These are phyloP conservation scores for Solanum appendiculatum DNA, from an alignment of 257 asterid species.

Conservation along the genomic window DNA sequence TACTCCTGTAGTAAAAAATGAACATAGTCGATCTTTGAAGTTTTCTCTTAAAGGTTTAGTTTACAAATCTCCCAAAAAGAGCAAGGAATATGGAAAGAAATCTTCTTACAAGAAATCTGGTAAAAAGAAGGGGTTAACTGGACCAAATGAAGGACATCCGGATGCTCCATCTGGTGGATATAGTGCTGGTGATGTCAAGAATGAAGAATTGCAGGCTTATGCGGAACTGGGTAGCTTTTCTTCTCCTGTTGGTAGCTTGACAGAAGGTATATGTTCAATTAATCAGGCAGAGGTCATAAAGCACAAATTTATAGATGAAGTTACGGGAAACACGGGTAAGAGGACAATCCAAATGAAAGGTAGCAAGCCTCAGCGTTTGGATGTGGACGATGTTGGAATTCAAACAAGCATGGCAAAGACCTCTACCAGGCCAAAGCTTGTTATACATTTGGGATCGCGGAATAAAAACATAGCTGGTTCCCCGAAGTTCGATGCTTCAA, in stretches of 20 bases:
- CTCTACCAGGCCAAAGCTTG: constrained; percentile 69
- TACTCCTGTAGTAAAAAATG: constrained; percentile 45
- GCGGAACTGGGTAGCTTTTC: constrained; percentile 33
- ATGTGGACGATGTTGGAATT: constrained; percentile 38
- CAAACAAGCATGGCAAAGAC: constrained; percentile 31
- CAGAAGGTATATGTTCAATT: constrained; percentile 31
- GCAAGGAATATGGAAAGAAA: constrained; percentile 58
- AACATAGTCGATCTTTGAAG: constrained; percentile 60
- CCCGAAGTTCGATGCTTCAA: constrained; percentile 55
- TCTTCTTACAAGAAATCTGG: constrained; percentile 53
- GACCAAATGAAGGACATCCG: constrained; percentile 23
- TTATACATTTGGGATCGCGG: constrained; percentile 82
- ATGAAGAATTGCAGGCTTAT: constrained; percentile 25
- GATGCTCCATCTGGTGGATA: constrained; percentile 22
- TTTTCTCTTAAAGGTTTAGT: constrained; percentile 74
- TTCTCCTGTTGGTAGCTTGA: constrained; percentile 54
- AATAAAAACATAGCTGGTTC: constrained; percentile 43
- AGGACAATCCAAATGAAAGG: constrained; percentile 61
- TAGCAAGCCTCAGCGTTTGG: constrained; percentile 30
- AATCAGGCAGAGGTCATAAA: constrained; percentile 37
- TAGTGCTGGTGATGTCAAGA: constrained; percentile 20
- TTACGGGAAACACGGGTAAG: constrained; percentile 25
- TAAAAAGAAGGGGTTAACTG: constrained; percentile 43
- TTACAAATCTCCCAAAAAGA: constrained; percentile 67
- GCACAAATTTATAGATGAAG: constrained; percentile 49